Conservation (phyloP, 2,329 filamentous ascomycete genomes). For the Clarireedia monteithiana region DNA sequence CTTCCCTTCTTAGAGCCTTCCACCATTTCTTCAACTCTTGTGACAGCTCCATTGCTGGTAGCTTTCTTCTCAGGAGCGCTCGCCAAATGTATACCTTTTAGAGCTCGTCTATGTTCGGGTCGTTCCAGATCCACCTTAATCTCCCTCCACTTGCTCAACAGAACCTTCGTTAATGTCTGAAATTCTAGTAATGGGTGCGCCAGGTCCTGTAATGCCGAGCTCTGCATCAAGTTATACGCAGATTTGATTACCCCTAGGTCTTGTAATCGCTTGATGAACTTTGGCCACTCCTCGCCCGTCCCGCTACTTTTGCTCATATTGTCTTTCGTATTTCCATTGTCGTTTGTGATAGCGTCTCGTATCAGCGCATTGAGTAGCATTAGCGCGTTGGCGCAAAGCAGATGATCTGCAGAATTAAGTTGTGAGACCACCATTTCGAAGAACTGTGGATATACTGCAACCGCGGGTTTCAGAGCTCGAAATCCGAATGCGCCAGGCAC, state of each 20-base stretch:
- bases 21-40: slow-evolving; percentile 28
- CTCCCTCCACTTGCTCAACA: slow-evolving; percentile 82
- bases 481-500: slow-evolving; percentile 69
- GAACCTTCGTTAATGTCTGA: slow-evolving; percentile 80
- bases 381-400: slow-evolving; percentile 87
- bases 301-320: slow-evolving; percentile 29
- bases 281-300: slow-evolving; percentile 73
- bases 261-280: slow-evolving; percentile 88
- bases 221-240: slow-evolving; percentile 90
- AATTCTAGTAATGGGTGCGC: slow-evolving; percentile 89
- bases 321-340: slow-evolving; percentile 35
- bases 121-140: slow-evolving; percentile 78
- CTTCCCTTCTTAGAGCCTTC: slow-evolving; percentile 47
- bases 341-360: slow-evolving; percentile 77
- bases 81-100: slow-evolving; percentile 70
- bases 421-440: slow-evolving; percentile 89
- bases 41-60: slow-evolving; percentile 25
- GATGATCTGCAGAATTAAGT: slow-evolving; percentile 88
- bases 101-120: slow-evolving; percentile 76
- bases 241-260: slow-evolving; percentile 89
- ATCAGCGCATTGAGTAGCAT: slow-evolving; percentile 95
- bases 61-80: slow-evolving; percentile 59
- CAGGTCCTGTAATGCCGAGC: slow-evolving; percentile 81
- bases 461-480: slow-evolving; percentile 81
- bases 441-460: slow-evolving; percentile 87